Percentiles rank a stretch among this genome's conserved stretches.
Evolutionary conservation across 768 basidiomycete species (phyloP).

Genomic region (Leccinum boreale): DNA sequence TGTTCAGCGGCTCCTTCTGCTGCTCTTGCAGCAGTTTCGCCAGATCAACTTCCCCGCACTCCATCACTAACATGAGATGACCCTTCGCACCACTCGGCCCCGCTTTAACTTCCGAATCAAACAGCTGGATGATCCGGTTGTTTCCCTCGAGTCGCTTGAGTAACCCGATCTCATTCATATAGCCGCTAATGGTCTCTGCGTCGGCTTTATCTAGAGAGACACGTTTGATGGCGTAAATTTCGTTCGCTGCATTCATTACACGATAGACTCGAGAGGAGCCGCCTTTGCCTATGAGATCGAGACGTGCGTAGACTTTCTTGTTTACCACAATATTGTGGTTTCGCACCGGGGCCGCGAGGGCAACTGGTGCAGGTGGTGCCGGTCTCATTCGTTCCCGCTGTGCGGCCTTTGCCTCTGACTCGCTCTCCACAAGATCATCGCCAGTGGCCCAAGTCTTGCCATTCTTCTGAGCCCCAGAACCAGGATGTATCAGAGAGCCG

Average conservation of each 20-base stretch:
- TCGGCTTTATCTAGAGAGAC: constrained; percentile 90
- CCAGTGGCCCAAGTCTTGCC: constrained; percentile 47
- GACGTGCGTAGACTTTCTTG: constrained; percentile 75
- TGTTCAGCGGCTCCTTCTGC: constrained; percentile 78
- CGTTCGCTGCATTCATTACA: constrained; percentile 72
- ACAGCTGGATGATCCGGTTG: constrained; percentile 83
- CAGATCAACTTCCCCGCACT: constrained; percentile 93
- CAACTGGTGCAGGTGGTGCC: constrained; percentile 31
- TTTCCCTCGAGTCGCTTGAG: constrained; percentile 94
- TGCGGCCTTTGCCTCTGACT: constrained; percentile 28
- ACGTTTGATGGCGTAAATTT: constrained; percentile 88
- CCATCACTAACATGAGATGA: constrained; percentile 86
- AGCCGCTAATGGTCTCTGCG: constrained; percentile 82
- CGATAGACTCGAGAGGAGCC: constrained; percentile 96
- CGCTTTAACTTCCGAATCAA: constrained; percentile 83
- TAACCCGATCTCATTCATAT: constrained; percentile 94
- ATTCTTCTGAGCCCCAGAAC: constrained; percentile 21
- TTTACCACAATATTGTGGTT: constrained; percentile 49
- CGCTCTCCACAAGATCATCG: constrained; percentile 40
- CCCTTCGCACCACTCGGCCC: constrained; percentile 67
- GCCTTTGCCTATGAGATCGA: constrained; percentile 90
- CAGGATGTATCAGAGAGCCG: constrained; percentile 20
- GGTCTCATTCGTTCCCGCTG: constrained; percentile 30
- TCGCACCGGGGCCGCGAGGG: constrained; percentile 29
- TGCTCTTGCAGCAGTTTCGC: constrained; percentile 81